Percentiles rank a stretch among this genome's conserved stretches.
Evolutionary conservation across 345 rosid species (phyloP).

Genomic region (Pistacia atlantica): DNA sequence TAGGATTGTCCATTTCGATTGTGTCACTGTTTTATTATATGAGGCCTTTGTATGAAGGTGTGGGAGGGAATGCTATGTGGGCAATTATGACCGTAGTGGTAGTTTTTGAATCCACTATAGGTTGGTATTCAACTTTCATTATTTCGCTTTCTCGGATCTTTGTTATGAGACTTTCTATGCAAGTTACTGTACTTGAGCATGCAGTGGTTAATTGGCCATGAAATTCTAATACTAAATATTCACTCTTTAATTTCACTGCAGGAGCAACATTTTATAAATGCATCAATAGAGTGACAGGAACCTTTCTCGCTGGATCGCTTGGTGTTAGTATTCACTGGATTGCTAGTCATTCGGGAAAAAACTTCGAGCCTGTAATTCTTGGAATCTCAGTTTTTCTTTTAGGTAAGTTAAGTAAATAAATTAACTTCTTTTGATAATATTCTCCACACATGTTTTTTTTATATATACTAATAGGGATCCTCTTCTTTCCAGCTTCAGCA

Average conservation of each 20-base stretch:
- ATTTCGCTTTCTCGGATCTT: not conserved
- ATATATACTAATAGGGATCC: not conserved
- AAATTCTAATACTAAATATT: not conserved
- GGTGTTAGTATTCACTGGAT: conserved; percentile 68
- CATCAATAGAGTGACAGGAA: conserved; percentile 64
- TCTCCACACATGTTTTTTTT: too few relatives aligned
- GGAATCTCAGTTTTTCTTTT: conserved; percentile 63
- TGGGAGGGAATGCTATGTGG: conserved; percentile 77
- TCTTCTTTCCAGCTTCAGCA: conserved; percentile 53
- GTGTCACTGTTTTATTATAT: conserved; percentile 72
- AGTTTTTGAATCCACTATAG: conserved; percentile 65
- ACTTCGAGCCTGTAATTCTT: conserved; percentile 53
- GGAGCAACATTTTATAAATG: conserved; percentile 71
- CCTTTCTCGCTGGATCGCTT: conserved; percentile 66
- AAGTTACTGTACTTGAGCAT: not conserved
- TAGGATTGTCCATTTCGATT: conserved; percentile 65
- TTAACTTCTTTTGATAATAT: too few relatives aligned
- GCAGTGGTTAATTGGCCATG: not conserved
- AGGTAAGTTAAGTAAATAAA: conserved; percentile 35
- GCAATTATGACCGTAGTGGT: conserved; percentile 82
- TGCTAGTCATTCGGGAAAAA: conserved; percentile 54
- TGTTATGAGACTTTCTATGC: not conserved
- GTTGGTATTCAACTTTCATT: conserved; percentile 31
- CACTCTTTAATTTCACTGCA: conserved; percentile 22
- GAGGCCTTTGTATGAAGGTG: conserved; percentile 68